These are phyloP conservation scores for Syzygium aromaticum DNA, from an alignment of 345 rosid species.

Conservation along the genomic window DNA sequence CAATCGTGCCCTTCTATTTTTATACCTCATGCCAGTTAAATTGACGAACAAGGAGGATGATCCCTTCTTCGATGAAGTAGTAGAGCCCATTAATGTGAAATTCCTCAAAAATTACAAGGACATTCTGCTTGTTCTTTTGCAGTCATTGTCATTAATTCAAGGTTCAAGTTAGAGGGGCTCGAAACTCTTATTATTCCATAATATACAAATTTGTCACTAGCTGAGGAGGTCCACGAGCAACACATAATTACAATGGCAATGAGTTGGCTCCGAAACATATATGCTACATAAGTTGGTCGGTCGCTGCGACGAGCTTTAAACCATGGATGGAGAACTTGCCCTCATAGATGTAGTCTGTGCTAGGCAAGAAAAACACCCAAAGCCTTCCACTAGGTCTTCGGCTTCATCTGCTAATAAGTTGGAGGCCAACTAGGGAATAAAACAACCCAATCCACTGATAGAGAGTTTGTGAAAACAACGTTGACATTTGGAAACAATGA, in stretches of 20 bases:
- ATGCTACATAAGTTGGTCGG: rapidly evolving
- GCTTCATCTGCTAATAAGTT: rapidly evolving
- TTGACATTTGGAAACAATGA: not conserved
- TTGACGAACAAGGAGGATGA: not conserved
- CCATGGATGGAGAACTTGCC: not conserved
- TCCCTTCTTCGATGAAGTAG: not conserved
- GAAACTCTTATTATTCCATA: not conserved
- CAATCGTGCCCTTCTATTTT: not conserved
- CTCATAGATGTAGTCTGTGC: rapidly evolving
- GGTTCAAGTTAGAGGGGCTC: not conserved
- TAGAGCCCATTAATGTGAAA: not conserved
- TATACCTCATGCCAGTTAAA: not conserved
- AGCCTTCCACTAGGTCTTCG: not conserved
- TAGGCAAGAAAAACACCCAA: not conserved
- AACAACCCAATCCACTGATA: not conserved
- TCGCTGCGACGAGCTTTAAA: not conserved
- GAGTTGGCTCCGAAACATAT: rapidly evolving
- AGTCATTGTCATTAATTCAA: not conserved
- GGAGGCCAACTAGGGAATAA: not conserved
- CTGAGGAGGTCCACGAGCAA: not conserved
- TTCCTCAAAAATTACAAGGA: not conserved
- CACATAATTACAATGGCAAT: not conserved
- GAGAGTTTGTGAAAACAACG: not conserved
- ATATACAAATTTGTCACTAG: not conserved
- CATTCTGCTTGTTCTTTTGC: not conserved